Percentiles rank a stretch among this genome's conserved stretches.
phyloP scores from a whole-genome alignment of 768 basidiomycete genomes.

The Amanita rubescens region DNA sequence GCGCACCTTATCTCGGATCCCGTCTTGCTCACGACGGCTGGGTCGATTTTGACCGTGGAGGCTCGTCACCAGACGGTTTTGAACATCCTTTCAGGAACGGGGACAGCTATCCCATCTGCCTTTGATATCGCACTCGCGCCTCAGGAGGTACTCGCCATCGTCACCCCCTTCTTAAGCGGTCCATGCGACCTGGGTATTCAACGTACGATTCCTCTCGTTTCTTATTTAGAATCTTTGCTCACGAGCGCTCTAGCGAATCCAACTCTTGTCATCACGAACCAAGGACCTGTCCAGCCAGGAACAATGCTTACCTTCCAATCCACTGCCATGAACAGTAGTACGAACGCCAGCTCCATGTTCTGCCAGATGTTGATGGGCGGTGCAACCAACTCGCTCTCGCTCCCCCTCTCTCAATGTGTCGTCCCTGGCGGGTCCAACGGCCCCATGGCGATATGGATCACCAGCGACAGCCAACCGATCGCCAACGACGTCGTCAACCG shows the following conservation, averaged over 20 bases:
- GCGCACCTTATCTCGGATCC: slow-evolving; percentile 57
- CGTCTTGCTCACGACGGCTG: slow-evolving; percentile 55
- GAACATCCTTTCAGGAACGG: slow-evolving; percentile 56
- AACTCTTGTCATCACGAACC: slow-evolving; percentile 55
- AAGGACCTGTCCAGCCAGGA: slow-evolving; percentile 46
- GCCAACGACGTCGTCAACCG: slow-evolving; percentile 54
- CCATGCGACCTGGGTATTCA: slow-evolving; percentile 53
- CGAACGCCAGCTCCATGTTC: slow-evolving; percentile 34
- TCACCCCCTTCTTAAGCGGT: slow-evolving; percentile 58
- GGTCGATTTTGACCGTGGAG: slow-evolving; percentile 70
- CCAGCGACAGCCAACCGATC: slow-evolving; percentile 54
- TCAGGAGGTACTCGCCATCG: slow-evolving; percentile 63
- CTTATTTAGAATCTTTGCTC: background rate
- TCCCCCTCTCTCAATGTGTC: slow-evolving; percentile 53
- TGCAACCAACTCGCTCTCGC: slow-evolving; percentile 40
- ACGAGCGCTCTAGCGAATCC: slow-evolving; percentile 41
- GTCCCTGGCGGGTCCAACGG: slow-evolving; percentile 67
- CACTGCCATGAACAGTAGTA: slow-evolving; percentile 41
- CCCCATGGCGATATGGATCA: slow-evolving; percentile 68
- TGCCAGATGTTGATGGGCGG: slow-evolving; percentile 79
- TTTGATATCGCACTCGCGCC: slow-evolving; percentile 74
- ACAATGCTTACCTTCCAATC: slow-evolving; percentile 58
- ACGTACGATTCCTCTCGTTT: slow-evolving; percentile 25
- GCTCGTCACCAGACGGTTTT: slow-evolving; percentile 78
- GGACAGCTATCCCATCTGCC: slow-evolving; percentile 52